Conservation (phyloP, 306 rosid genomes). For the Vigna unguiculata region DNA sequence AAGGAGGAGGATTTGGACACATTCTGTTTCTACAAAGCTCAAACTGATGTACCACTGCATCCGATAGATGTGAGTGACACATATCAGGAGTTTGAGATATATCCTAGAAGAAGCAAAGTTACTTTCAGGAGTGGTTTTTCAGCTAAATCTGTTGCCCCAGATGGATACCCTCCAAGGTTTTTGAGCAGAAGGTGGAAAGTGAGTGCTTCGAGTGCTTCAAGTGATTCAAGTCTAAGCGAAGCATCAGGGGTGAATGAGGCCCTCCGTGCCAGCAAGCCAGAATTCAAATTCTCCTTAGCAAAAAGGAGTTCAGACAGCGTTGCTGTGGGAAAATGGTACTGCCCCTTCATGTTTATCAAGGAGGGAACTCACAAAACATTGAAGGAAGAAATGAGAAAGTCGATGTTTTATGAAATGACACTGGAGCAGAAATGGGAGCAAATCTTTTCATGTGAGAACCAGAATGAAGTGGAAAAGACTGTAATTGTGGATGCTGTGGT, state of each 20-base stretch:
- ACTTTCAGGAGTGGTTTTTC: conserved; percentile 55
- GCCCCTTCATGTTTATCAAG: conserved; percentile 70
- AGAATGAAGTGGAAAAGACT: not conserved
- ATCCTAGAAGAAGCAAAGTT: conserved; percentile 45
- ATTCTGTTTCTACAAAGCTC: conserved; percentile 52
- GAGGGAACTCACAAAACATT: conserved; percentile 57
- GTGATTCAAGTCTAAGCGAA: conserved; percentile 47
- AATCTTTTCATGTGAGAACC: conserved; percentile 50
- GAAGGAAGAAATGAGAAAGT: conserved; percentile 53
- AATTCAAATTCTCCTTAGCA: conserved; percentile 43
- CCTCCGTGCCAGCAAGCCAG: conserved; percentile 53
- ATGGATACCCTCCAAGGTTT: conserved; percentile 65
- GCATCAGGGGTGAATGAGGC: conserved; percentile 58
- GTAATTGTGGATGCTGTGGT: conserved; percentile 63
- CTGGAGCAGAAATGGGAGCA: conserved; percentile 73
- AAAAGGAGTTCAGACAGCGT: conserved; percentile 39
- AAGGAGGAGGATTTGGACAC: conserved; percentile 55
- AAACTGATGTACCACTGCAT: conserved; percentile 36
- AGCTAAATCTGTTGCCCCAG: conserved; percentile 55
- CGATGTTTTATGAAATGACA: conserved; percentile 71
- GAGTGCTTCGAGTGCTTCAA: conserved; percentile 35
- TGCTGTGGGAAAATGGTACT: conserved; percentile 78
- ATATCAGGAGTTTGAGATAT: conserved; percentile 57
- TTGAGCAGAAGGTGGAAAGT: conserved; percentile 60
- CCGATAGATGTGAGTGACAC: conserved; percentile 49